phyloP scores from a whole-genome alignment of 768 basidiomycete species.

The Tulasnella sp. region DNA sequence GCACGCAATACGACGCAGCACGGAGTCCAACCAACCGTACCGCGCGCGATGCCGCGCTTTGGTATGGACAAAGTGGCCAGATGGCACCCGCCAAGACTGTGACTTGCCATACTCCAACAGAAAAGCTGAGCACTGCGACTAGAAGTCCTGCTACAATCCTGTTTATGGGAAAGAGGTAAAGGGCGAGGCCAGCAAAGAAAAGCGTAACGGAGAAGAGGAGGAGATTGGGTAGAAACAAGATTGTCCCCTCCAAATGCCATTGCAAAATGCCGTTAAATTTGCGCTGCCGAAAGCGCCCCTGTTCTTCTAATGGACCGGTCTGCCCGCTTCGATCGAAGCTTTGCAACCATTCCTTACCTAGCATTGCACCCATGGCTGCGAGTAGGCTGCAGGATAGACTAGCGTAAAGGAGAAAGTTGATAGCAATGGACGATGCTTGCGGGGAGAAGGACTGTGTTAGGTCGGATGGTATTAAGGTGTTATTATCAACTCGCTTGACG shows the following conservation, averaged over 20 bases:
- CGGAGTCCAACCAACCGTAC: too few species aligned
- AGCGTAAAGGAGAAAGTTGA: neutral
- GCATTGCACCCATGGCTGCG: neutral
- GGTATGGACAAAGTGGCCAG: neutral
- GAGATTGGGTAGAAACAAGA: neutral
- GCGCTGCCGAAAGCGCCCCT: neutral
- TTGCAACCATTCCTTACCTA: conserved; percentile 1
- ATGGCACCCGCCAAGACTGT: neutral
- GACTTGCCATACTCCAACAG: neutral
- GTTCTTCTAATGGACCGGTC: neutral
- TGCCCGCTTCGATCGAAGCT: neutral
- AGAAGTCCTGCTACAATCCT: neutral
- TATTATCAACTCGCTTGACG: neutral
- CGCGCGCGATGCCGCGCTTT: too few species aligned
- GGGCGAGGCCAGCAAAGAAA: neutral
- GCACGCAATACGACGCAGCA: too few species aligned
- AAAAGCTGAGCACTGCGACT: neutral
- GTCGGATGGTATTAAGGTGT: neutral
- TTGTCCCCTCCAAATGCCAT: neutral
- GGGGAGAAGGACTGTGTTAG: neutral
- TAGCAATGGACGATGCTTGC: neutral
- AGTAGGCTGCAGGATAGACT: neutral
- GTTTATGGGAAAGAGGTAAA: neutral
- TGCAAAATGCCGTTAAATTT: neutral
- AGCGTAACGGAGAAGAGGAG: neutral